Evolutionary conservation across 2,329 filamentous ascomycete species (phyloP), one percentile per base, ranked within the genome.

Genomic region (Alternaria sp.): DNA sequence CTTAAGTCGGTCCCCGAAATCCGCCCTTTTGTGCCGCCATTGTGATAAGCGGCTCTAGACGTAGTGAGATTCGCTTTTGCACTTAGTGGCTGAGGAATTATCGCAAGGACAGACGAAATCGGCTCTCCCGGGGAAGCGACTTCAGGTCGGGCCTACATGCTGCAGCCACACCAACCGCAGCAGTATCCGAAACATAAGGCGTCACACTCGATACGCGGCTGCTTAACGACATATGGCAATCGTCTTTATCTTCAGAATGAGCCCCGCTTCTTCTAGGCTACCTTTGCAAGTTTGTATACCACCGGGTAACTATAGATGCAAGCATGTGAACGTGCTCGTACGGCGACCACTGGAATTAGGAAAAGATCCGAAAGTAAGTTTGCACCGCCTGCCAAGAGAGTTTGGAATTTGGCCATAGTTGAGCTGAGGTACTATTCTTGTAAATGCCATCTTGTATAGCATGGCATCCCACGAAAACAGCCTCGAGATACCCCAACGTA

Each of bases 1-100:
- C 36, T 20, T 40, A 25, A 2, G 7, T 30, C 18, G 32, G 41
- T 28, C 49, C 18, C 55, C 56, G 56, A 59, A 59, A 58, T 58
- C 41, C 56, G 56, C 25, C 56, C 56, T 53, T 49, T 30, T 11
- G 16, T 16, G 12, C 32, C 25, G 18, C 32, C n/a, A 7, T 34
- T 3, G 16, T 3, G 45, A 34, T 49, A 49, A 34, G 45, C 28
- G 20, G n/a, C n/a, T 25, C 45, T 20, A 34, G 40, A 34, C 9
- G 18, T 34, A 16, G 45, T 49, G 27, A 32, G 45, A 34, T 18
- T 49, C 28, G 45, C 28, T 32, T 48, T 48, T 5, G 45, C 45
- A 49, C 28, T 49, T 22, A 28, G 4, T 49, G 12, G 45, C 18
- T 16, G 9, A 10, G 12, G 14, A 22, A 18, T 5, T 49, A 27